Evolutionary conservation across 192 early-diverging fungal genomes (phyloP), one percentile per base, ranked within the genome.

Genomic region (Coemansia sp.): DNA sequence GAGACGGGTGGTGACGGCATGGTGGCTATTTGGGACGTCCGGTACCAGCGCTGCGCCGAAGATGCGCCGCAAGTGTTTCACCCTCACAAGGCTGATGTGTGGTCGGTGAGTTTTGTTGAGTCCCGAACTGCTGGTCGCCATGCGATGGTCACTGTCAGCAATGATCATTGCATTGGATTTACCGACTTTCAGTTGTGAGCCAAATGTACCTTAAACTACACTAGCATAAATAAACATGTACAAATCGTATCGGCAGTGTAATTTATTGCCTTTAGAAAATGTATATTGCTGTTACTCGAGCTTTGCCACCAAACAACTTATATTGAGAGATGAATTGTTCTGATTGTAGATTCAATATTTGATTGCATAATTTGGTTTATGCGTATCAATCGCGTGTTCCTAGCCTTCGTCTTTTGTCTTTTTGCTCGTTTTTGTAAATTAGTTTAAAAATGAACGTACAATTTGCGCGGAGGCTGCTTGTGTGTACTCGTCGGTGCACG

Each of bases 11-110:
- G 21, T 6, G 59, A 60, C 23, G 64, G 68, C 4, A 28, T 47
- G 7, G 64, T 75, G 1, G 68, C 56, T 11, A 70, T 69, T 47
- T 75, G 74, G 74, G 74, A 75, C 51, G 59, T 63, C 5, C 74
- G 74, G 10, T 75, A 66, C 19, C 58, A 44, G 8, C 31, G 40
- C 31, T 75, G 74, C 36, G 31, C 34, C 14, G 48, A 51, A 4
- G 64, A 62, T 5, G 60, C 28, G 21, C 64, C 68, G 11, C 68
- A 70, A 44, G 60, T 54, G 21, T 59, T 21, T 20, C 48, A 52
- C 5, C 64, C 68, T 1, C 74, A 75, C 50, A 64, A 36, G 9
- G 51, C 46, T 3, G 15, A 52, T 8, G 49, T 66, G 6, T 70
- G 68, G 66, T 75, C 74, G 11, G 68, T 59, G 7, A 49, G 54